A percentile compares a stretch with the other conserved stretches of the same genome.
Conservation (phyloP, 2,329 filamentous ascomycete genomes). For the Spiromastix sp. region DNA sequence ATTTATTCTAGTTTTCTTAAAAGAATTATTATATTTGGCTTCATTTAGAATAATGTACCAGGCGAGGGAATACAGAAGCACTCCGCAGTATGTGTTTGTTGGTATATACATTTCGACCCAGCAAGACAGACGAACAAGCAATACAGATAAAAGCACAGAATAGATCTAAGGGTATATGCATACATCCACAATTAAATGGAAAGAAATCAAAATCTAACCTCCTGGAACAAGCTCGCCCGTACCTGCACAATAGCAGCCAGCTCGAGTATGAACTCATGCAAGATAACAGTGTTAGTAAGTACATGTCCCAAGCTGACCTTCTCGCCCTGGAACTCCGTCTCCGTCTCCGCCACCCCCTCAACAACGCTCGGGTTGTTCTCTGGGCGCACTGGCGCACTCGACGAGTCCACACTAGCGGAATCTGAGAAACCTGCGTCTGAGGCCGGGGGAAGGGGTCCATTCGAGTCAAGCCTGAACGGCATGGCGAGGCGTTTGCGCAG, state of each 20-base stretch:
- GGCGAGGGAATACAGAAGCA: no score
- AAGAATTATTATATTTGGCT: no score
- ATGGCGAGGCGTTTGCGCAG: slow-evolving; percentile 26
- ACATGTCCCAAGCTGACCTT: slow-evolving; percentile 63
- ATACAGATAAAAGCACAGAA: no score
- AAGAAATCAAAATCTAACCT: slow-evolving; percentile 45
- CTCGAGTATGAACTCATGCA: slow-evolving; percentile 73
- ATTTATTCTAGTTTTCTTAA: no score
- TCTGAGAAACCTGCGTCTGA: background rate
- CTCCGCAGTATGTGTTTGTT: no score
- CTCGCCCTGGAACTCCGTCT: slow-evolving; percentile 5
- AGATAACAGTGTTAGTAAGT: slow-evolving; percentile 66
- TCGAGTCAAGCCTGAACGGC: slow-evolving; percentile 19
- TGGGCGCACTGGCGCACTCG: background rate
- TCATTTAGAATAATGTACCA: no score
- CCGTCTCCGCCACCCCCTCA: slow-evolving; percentile 2
- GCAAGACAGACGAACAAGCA: no score
- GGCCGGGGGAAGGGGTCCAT: background rate
- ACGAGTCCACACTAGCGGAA: background rate
- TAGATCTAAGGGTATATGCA: no score
- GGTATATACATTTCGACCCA: no score
- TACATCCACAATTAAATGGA: slow-evolving; percentile 10
- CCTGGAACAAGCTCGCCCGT: slow-evolving; percentile 63
- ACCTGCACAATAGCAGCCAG: slow-evolving; percentile 65
- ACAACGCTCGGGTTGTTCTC: background rate